Percentiles rank a stretch among this genome's conserved stretches.
Evolutionary conservation across 148 eudicot species (phyloP).

Genomic region (Rhododendron molle): DNA sequence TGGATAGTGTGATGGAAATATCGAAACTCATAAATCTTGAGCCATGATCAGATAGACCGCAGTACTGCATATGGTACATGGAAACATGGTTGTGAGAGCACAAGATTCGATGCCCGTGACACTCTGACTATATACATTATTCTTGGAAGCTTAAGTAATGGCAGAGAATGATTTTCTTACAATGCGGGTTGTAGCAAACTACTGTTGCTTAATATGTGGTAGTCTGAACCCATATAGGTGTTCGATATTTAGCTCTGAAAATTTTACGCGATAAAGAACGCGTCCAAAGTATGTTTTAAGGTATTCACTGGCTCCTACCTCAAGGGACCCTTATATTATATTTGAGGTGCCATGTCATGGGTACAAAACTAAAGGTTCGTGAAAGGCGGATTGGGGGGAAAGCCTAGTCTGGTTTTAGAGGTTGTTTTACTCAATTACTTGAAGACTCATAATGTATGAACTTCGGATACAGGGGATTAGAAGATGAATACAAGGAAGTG

Average conservation of each 20-base stretch:
- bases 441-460: not conserved
- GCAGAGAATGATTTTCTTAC: not conserved
- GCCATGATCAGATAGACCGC: not conserved
- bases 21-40: not conserved
- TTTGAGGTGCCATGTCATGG: not conserved
- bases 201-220: not conserved
- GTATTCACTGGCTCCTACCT: not conserved
- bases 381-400: not conserved
- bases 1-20: not conserved
- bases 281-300: not conserved
- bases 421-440: not conserved
- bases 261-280: not conserved
- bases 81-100: not conserved
- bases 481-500: slow-evolving; percentile 34
- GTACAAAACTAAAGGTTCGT: not conserved
- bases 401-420: not conserved
- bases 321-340: not conserved
- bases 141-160: not conserved
- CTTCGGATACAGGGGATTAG: slow-evolving; percentile 23
- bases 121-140: no score
- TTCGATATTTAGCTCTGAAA: no score
- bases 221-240: not conserved
- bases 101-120: not conserved
- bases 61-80: not conserved
- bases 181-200: not conserved